Evolutionary conservation across 2,329 filamentous ascomycete species (phyloP).

Genomic region (Pseudogymnoascus sp.): DNA sequence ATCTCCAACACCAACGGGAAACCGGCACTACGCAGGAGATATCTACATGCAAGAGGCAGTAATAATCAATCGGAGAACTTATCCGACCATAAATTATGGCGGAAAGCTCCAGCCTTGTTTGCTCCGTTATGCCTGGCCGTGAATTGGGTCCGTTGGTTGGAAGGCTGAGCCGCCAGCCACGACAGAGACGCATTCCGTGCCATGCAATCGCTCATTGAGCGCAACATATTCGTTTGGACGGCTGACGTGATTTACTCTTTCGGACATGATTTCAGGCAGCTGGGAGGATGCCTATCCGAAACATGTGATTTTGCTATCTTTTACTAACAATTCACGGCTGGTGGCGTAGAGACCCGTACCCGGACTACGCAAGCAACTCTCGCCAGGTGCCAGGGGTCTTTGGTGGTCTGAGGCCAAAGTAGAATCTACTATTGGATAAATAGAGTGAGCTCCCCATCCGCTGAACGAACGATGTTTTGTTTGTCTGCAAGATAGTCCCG

Average conservation of each 20-base stretch:
- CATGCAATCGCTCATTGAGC: not conserved
- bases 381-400: too few relatives aligned
- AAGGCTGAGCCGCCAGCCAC: not conserved
- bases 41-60: not conserved
- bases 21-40: not conserved
- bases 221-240: not conserved
- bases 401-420: too few relatives aligned
- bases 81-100: not conserved
- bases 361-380: too few relatives aligned
- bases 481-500: not conserved
- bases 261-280: not conserved
- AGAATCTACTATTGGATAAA: too few relatives aligned
- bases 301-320: not conserved
- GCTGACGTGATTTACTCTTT: not conserved
- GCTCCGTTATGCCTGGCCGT: not conserved
- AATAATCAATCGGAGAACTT: not conserved
- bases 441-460: not conserved
- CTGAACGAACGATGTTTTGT: not conserved
- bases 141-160: not conserved
- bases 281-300: not conserved
- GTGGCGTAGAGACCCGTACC: too few relatives aligned
- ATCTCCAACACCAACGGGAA: not conserved
- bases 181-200: not conserved
- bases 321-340: too few relatives aligned
- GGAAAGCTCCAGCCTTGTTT: not conserved